Base-by-base conservation (phyloP, 106 monocot genomes). In the Triglochin maritima region DNA sequence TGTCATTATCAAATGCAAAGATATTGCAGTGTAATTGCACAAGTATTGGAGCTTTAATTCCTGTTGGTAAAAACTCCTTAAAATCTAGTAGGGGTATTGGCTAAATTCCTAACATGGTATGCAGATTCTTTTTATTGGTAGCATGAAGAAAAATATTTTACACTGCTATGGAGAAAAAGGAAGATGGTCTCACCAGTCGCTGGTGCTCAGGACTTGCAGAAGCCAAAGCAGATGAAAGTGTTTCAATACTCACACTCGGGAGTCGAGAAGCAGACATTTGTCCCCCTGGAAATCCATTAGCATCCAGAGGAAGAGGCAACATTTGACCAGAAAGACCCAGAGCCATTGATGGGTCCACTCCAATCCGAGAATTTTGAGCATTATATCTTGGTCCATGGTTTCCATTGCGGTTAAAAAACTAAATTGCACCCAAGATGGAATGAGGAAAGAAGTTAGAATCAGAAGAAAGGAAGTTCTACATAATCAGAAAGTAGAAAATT, bases 121-220 rank as follows among this genome's bases (percentile, higher is more conserved):
- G 29, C 29, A 29, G 29, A 29, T 55, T n/a, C 55, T 12, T 55
- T 55, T 55, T 55, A 59, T 5, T 17, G 41, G 15, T 16, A 3
- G 9, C 4, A 7, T n/a, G 9, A 43, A 51, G 42, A 12, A 52
- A 49, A 29, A 8, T 9, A 29, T 49, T 29, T 8, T 17, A 43
- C 51, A 11, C 45, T n/a, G 57, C 4, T 43, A 67, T 46, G 5
- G 54, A 70, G 3, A 68, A 60, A 78, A 17, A 55, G 41, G 62
- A 2, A 53, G 63, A 54, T 49, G 66, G 64, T 15, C 57, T 64
- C 69, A 80, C 87, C 69, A 69, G 6, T 63, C 76, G 60, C 65
- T 84, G 83, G 13, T 79, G 66, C 50, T 84, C 87, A 6, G 75
- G 81, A 71, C 51, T 52, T 50, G 81, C 79, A 70, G 84, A 87